phyloP scores from a whole-genome alignment of 2,329 filamentous ascomycete species.

The Penicillium decumbens region DNA sequence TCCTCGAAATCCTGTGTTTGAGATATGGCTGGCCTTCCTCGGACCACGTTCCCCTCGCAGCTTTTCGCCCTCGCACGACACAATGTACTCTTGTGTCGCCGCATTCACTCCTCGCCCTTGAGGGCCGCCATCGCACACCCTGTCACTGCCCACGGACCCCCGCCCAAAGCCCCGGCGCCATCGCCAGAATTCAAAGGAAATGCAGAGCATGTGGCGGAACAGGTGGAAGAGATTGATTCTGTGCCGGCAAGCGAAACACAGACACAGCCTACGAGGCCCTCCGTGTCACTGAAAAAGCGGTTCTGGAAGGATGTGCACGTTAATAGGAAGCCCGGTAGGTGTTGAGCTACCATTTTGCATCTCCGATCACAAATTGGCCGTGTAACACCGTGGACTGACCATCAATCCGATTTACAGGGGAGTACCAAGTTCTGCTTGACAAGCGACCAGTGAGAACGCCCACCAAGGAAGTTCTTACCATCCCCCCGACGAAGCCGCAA shows the following conservation, averaged over 20 bases:
- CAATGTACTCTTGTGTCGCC: slow-evolving; percentile 22
- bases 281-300: slow-evolving; percentile 57
- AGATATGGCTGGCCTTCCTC: slow-evolving; percentile 24
- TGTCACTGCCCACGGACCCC: slow-evolving; percentile 56
- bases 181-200: slow-evolving; percentile 47
- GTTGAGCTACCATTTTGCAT: neutral
- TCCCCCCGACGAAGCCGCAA: slow-evolving; percentile 71
- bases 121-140: slow-evolving; percentile 54
- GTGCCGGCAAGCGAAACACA: slow-evolving; percentile 3
- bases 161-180: slow-evolving; percentile 54
- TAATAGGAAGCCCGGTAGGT: slow-evolving; percentile 59
- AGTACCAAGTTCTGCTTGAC: slow-evolving; percentile 69
- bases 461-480: slow-evolving; percentile 63
- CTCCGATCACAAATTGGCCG: slow-evolving; percentile 2
- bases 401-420: slow-evolving; percentile 32
- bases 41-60: slow-evolving; percentile 19
- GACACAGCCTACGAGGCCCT: slow-evolving; percentile 30
- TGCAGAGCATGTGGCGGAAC: slow-evolving; percentile 45
- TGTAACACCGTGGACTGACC: neutral
- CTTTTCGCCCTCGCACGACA: slow-evolving; percentile 15
- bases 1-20: too few species aligned
- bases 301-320: slow-evolving; percentile 88
- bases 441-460: slow-evolving; percentile 72
- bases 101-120: slow-evolving; percentile 32
- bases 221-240: slow-evolving; percentile 38